Percentiles rank a stretch among this genome's conserved stretches.
These are phyloP conservation scores for Mycena amicta DNA, from an alignment of 768 basidiomycete species.

Conservation along the genomic window DNA sequence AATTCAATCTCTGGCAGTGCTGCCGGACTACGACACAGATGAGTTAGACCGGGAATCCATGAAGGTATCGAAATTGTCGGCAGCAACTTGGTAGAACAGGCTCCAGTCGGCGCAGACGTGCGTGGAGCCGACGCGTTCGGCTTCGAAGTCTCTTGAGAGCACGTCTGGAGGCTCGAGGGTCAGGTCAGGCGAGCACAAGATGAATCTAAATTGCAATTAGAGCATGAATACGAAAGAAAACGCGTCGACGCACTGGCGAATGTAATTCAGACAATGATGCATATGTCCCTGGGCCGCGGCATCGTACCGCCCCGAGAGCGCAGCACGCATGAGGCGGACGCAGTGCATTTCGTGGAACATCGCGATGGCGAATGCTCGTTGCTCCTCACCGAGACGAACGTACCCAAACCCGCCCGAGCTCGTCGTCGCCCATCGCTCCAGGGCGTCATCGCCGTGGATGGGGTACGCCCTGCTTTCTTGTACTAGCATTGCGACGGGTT, in stretches of 20 bases:
- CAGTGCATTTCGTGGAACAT: conserved; percentile 41
- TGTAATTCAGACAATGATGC: conserved; percentile 26
- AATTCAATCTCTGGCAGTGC: too few species aligned
- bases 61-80: conserved; percentile 26
- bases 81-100: conserved; percentile 20
- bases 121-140: conserved; percentile 20
- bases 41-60: too few species aligned
- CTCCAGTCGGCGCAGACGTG: conserved; percentile 32
- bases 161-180: conserved; percentile 25
- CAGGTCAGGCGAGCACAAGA: conserved; percentile 24
- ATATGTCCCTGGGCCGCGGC: conserved; percentile 14
- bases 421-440: conserved; percentile 31
- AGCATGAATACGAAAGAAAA: neutral
- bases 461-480: conserved; percentile 36
- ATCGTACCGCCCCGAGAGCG: conserved; percentile 16
- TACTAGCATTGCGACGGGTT: conserved; percentile 23
- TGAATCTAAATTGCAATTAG: neutral
- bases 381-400: conserved; percentile 31
- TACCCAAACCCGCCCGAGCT: conserved; percentile 32
- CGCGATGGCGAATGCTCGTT: conserved; percentile 31
- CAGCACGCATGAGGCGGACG: conserved; percentile 26
- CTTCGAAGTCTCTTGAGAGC: conserved; percentile 18
- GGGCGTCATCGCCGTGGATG: conserved; percentile 25
- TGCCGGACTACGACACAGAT: too few species aligned
- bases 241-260: conserved; percentile 17